These are phyloP conservation scores for Colletotrichum plurivorum DNA, from an alignment of 2,329 filamentous ascomycete species.

Conservation along the genomic window DNA sequence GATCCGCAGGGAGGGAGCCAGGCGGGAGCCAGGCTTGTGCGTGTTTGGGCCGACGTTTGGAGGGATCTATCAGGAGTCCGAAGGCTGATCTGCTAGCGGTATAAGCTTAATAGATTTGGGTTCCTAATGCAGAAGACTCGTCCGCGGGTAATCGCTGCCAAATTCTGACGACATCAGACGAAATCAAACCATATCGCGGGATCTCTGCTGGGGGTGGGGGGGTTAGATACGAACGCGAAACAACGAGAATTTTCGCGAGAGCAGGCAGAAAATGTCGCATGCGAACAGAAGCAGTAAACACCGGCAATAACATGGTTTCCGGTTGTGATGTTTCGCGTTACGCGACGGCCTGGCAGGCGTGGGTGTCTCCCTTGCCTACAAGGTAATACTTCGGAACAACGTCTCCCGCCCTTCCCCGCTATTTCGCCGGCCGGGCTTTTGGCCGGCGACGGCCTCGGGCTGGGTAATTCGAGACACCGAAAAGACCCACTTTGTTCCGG, in stretches of 20 bases:
- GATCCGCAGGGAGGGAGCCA: background rate
- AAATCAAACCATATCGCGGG: constrained; percentile 10
- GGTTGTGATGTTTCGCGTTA: background rate
- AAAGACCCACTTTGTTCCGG: background rate
- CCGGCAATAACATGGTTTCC: background rate
- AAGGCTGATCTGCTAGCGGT: background rate
- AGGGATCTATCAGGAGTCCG: background rate
- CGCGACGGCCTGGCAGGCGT: background rate
- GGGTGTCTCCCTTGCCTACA: too few relatives aligned
- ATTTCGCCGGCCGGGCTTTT: background rate
- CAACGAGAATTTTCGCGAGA: constrained; percentile 5
- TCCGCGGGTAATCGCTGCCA: constrained; percentile 6
- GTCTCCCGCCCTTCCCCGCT: background rate
- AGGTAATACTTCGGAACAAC: background rate
- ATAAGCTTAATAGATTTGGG: constrained; percentile 3
- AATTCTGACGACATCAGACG: background rate
- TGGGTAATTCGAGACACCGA: constrained; percentile 4
- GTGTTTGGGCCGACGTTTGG: constrained; percentile 7
- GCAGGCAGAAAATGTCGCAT: background rate
- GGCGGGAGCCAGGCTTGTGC: background rate
- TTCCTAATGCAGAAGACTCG: background rate
- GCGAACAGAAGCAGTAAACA: background rate
- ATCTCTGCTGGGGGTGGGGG: background rate
- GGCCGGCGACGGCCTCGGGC: background rate
- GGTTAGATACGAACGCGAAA: background rate